Evolutionary conservation across 139 green algal genomes (phyloP), one percentile per base, ranked within the genome.

Genomic region (Astrephomene gubernaculifera): DNA sequence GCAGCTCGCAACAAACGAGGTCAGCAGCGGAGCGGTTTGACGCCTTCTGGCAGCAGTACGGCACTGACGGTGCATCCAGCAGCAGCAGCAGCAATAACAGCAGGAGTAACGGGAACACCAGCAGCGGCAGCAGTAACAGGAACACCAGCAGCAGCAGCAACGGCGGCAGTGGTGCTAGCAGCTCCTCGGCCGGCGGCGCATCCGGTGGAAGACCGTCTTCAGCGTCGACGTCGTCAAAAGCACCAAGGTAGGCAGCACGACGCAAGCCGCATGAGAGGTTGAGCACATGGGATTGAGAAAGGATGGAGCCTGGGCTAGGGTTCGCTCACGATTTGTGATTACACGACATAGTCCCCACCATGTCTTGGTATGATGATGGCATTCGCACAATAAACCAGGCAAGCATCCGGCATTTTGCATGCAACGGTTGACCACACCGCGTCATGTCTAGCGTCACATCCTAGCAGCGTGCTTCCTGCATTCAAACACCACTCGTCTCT

Each of bases 41-140:
- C 52, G 65, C 54, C 12, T 57, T 79, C 33, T 78, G 49, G 80
- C 54, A 78, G 65, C 36, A 68, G 45, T 86, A 79, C 43, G 80
- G 69, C 61, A 57, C 44, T 12, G 70, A 21, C 3, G 29, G 69
- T 1, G 6, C 79, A 5, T n/a, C 29, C 22, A 10, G 67, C 61
- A 45, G 38, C 75, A 22, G 9, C 4, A 49, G 36, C 36, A 17
- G 2, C 36, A 41, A 2, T 33, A n/a, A 8, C 70, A 78, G 10
- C n/a, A 57, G 69, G 39, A 29, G 6, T 9, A n/a, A 9, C 21
- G 24, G 14, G 12, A 31, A 7, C 0, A n/a, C 44, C 14, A n/a
- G 71, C 71, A 63, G 43, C n/a, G n/a, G 43, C 29, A 12, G 67
- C 67, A 49, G 38, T 12, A n/a, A 14, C 68, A 57, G 39, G 22